Percentiles rank a stretch among this genome's conserved stretches.
phyloP scores from a whole-genome alignment of 2,329 filamentous ascomycete species.

The Phialophora expanda region DNA sequence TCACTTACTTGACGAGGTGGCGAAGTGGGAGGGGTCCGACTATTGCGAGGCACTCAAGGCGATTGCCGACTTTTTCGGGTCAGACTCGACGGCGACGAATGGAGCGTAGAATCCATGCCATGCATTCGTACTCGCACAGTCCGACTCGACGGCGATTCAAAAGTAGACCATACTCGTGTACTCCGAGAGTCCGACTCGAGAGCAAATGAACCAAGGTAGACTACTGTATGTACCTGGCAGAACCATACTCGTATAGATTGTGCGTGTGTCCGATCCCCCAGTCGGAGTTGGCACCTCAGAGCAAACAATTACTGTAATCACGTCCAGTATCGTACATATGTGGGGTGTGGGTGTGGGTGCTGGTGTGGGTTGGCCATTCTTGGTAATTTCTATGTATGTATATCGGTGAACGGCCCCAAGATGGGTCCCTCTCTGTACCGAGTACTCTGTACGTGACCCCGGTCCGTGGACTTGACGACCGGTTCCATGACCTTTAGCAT shows the following conservation, averaged over 20 bases:
- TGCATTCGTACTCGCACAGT: too few relatives aligned
- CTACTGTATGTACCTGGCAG: too few relatives aligned
- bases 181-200: too few relatives aligned
- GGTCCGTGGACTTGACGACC: not conserved
- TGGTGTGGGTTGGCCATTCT: not conserved
- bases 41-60: conserved; percentile 10
- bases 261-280: not conserved
- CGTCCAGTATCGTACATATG: not conserved
- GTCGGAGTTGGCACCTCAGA: not conserved
- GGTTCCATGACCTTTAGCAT: too few relatives aligned
- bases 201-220: too few relatives aligned
- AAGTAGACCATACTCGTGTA: too few relatives aligned
- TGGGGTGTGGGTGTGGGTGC: not conserved
- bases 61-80: conserved; percentile 15
- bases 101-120: too few relatives aligned
- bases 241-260: not conserved
- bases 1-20: conserved; percentile 19
- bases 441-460: too few relatives aligned
- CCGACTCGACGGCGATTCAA: too few relatives aligned
- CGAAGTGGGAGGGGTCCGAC: conserved; percentile 6
- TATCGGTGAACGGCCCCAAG: not conserved
- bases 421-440: not conserved
- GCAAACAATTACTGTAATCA: not conserved
- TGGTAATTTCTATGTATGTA: not conserved
- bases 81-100: too few relatives aligned